Evolutionary conservation across 768 basidiomycete species (phyloP).

Genomic region (Tulasnella sp.): DNA sequence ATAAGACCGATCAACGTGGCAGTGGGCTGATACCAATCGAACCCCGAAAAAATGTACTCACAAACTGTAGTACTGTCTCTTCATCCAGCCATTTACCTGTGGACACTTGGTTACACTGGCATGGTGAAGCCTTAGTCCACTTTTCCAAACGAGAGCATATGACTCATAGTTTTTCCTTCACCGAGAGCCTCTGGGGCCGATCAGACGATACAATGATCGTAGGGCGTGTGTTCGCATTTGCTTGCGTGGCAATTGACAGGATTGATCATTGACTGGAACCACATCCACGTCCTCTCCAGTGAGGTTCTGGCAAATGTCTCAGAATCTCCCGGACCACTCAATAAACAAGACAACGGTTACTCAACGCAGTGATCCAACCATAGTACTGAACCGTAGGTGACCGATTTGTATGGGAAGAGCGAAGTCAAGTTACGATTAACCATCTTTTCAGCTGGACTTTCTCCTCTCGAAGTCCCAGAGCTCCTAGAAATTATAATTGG

Average conservation of each 20-base stretch:
- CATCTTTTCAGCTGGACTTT: neutral
- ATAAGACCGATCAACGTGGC: no score
- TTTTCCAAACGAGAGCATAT: neutral
- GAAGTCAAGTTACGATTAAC: neutral
- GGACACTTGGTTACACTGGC: neutral
- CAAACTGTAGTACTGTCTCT: neutral
- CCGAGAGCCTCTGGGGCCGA: no score
- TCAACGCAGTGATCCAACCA: no score
- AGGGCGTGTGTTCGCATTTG: no score
- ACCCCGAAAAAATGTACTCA: neutral
- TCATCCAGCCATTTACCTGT: neutral
- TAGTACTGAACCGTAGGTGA: neutral
- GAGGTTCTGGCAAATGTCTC: no score
- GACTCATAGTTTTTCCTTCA: neutral
- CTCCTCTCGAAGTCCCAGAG: neutral
- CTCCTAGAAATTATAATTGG: neutral
- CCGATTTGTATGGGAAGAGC: neutral
- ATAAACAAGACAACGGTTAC: no score
- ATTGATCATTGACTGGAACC: no score
- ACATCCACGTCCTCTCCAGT: no score
- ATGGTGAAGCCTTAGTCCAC: neutral
- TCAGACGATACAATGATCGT: no score
- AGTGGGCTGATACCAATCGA: neutral
- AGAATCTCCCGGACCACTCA: no score
- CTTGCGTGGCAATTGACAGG: no score